Base-by-base conservation (phyloP, 768 basidiomycete species). In the Rhodotorula babjevae region DNA sequence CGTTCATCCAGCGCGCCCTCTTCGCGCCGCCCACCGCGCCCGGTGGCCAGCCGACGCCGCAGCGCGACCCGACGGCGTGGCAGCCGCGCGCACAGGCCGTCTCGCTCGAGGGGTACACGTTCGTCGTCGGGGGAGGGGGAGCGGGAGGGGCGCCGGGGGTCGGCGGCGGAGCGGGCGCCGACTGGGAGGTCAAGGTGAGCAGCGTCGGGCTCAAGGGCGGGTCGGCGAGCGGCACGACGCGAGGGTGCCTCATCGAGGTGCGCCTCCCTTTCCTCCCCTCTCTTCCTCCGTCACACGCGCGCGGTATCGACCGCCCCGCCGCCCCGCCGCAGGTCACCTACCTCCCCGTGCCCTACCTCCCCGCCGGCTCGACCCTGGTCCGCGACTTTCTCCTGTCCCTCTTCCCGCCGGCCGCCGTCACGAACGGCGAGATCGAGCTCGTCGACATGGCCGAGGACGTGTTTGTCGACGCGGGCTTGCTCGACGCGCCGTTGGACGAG, bases 361-460 rank as follows among this genome's bases (percentile, higher is more conserved):
- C 74, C 21, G 36, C 58, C n/a, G 27, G 14, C 44, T 67, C 75
- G 25, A 50, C 59, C 25, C 61, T 71, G 62, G 50, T 76, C 2
- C 77, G 90, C 88, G 93, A 90, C 19, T 96, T 92, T 84, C 94
- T 95, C 82, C 85, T 87, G 61, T 88, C 90, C 46, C 85, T 96
- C 31, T 96, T 95, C 81, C 91, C 89, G 1, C 85, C 87, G 3
- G 53, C 63, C 10, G 71, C 75, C n/a, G 56, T 76, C 7, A 67
- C 47, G 29, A 65, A 66, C 52, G 68, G 68, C 47, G 75, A 76
- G 57, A 61, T 76, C 55, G 61, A 61, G 15, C 27, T 72, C 42
- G 7, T 76, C 25, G 27, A 46, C 0, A 29, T 60, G 10, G 4
- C 1, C 12, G 65, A 64, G 49, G 59, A 79, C 18, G 80, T 78